Conservation (phyloP, 805 yeast genomes). For the Kodamaea sagamina region DNA sequence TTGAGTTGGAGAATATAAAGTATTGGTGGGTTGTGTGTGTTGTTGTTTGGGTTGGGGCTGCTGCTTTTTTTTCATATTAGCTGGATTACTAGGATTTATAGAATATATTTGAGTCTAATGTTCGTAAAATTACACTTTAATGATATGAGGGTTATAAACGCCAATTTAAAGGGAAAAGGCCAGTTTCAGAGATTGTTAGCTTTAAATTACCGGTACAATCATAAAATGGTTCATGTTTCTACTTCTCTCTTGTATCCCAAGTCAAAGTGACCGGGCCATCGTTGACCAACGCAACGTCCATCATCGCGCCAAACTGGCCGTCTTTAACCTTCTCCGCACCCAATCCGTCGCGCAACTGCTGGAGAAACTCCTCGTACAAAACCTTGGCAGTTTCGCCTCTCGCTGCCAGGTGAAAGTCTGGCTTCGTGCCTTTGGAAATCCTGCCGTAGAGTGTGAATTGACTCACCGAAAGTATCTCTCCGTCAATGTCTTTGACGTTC, state of each 20-base stretch:
- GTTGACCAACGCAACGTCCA: conserved; percentile 86
- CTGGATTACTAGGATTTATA: not conserved
- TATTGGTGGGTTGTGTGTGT: conserved; percentile 21
- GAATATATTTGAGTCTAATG: not conserved
- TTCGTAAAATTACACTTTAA: too few relatives aligned
- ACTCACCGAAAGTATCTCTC: conserved; percentile 81
- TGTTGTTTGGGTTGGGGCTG: not conserved
- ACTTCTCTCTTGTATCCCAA: conserved; percentile 62
- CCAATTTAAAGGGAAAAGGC: too few relatives aligned
- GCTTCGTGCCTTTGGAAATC: conserved; percentile 88
- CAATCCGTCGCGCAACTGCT: conserved; percentile 48
- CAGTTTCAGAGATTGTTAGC: too few relatives aligned
- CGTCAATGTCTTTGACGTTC: conserved; percentile 53
- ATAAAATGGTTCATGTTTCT: too few relatives aligned
- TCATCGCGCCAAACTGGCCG: conserved; percentile 95
- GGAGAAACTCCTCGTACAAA: conserved; percentile 56
- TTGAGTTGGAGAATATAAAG: conserved; percentile 25
- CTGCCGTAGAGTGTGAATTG: conserved; percentile 90
- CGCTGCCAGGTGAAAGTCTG: conserved; percentile 92
- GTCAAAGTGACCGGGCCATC: conserved; percentile 94
- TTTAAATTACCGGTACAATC: too few relatives aligned
- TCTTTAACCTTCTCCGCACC: conserved; percentile 71
- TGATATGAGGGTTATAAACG: too few relatives aligned
- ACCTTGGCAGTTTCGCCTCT: conserved; percentile 62
- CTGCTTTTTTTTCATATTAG: conserved; percentile 1